phyloP scores from a whole-genome alignment of 768 basidiomycete genomes.

The Hypholoma fasciculare region DNA sequence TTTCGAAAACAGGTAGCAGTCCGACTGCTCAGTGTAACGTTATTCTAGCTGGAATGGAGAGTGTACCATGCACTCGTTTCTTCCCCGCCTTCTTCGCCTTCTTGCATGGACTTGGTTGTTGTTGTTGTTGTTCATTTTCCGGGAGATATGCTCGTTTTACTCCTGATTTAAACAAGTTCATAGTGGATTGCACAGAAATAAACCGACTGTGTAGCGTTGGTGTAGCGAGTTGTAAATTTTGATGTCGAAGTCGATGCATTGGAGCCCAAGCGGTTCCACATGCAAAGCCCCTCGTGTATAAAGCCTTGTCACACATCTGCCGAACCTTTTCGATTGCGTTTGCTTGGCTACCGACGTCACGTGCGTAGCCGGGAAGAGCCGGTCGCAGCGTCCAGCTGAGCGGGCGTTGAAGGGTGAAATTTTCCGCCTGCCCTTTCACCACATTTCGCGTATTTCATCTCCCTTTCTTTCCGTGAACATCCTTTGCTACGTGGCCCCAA shows the following conservation, averaged over 20 bases:
- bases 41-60: too few species aligned
- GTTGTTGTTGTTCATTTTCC: neutral
- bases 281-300: neutral
- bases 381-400: conserved; percentile 12
- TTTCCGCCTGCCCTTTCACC: neutral
- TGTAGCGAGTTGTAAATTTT: neutral
- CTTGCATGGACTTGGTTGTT: too few species aligned
- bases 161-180: neutral
- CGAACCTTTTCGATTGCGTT: neutral
- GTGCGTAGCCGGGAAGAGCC: conserved; percentile 7
- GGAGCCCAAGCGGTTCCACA: neutral
- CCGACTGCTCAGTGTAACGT: too few species aligned
- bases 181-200: neutral
- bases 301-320: neutral
- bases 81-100: too few species aligned
- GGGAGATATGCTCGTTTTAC: neutral
- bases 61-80: too few species aligned
- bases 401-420: conserved; percentile 3
- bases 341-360: conserved; percentile 4
- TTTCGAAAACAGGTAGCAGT: too few species aligned
- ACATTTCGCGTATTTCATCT: too few species aligned
- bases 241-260: neutral
- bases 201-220: neutral
- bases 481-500: too few species aligned
- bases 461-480: too few species aligned